Evolutionary conservation across 495 filamentous ascomycete genomes (phyloP), one percentile per base, ranked within the genome.

Genomic region (Penicillium macrosclerotiorum): DNA sequence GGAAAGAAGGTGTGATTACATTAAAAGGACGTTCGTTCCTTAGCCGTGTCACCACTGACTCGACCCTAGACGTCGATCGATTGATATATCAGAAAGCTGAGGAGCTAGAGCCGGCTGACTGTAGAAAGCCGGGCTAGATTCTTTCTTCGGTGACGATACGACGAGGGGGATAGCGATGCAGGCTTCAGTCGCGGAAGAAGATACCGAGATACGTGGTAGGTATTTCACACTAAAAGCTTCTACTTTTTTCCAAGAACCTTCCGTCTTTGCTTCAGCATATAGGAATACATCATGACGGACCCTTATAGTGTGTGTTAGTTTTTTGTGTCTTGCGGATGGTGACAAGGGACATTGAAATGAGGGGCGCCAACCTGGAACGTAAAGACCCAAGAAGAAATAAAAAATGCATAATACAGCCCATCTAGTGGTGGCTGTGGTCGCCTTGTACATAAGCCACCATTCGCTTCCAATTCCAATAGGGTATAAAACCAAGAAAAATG

Each of bases 301-400:
- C 37, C 37, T n/a, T 39, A 5, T 39, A 8, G 0, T 11, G 17
- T 5, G 19, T 20, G 33, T 36, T 20, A 36, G 17, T 12, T 20
- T n/a, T 12, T n/a, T 22, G 2, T 36, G 19, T 36, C 33, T 12
- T 3, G 3, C 2, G 12, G 12, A 22, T 12, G 12, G 17, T 4
- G 17, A 19, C 0, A n/a, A 22, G 11, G 3, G 17, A n/a, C n/a
- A n/a, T n/a, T 36, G 17, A 35, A 13, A 20, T 36, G 27, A 50
- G 52, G 4, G 13, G 1, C 4, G 75, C 81, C 70, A 59, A 88
- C 86, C 82, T 14, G 87, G 87, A 33, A 83, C 74, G 67, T 91
- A 93, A 23, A 81, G 71, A 34, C 73, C 66, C 54, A 89, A 52
- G 44, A 85, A 68, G 30, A 69, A 63, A 34, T 65, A 67, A 29